Conservation (phyloP, 1,284 basidiomycete genomes). For the Trichosporon sp. region DNA sequence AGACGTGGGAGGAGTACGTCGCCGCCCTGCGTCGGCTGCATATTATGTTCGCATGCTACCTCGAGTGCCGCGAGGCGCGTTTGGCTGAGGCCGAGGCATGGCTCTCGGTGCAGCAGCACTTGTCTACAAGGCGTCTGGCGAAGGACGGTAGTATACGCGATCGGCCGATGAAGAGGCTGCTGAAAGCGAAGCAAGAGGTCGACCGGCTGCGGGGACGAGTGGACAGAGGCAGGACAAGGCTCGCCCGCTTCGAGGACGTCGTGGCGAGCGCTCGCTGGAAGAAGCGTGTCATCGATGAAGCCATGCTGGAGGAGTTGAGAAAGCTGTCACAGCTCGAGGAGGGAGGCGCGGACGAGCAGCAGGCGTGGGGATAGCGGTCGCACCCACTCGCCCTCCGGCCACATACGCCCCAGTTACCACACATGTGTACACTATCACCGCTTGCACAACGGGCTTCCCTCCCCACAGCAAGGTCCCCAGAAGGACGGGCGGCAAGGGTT, state of each 20-base stretch:
- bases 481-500: not conserved
- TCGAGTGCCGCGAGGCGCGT: conserved; percentile 1
- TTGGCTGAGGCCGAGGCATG: not conserved
- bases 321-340: not conserved
- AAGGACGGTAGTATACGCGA: not conserved
- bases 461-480: too few species aligned
- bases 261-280: not conserved
- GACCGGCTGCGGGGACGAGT: not conserved
- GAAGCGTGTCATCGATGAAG: not conserved
- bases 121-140: not conserved
- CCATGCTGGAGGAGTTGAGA: not conserved
- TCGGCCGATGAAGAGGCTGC: not conserved
- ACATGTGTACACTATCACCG: not conserved
- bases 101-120: not conserved
- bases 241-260: not conserved
- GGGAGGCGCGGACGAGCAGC: not conserved
- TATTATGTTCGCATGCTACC: not conserved
- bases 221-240: not conserved
- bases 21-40: not conserved
- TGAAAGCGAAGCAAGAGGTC: not conserved
- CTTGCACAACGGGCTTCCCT: too few species aligned
- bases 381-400: too few species aligned
- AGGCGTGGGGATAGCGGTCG: not conserved
- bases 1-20: not conserved
- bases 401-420: not conserved